Conservation (phyloP, 352 stramenopile genomes). For the Pythium guiyangense region DNA sequence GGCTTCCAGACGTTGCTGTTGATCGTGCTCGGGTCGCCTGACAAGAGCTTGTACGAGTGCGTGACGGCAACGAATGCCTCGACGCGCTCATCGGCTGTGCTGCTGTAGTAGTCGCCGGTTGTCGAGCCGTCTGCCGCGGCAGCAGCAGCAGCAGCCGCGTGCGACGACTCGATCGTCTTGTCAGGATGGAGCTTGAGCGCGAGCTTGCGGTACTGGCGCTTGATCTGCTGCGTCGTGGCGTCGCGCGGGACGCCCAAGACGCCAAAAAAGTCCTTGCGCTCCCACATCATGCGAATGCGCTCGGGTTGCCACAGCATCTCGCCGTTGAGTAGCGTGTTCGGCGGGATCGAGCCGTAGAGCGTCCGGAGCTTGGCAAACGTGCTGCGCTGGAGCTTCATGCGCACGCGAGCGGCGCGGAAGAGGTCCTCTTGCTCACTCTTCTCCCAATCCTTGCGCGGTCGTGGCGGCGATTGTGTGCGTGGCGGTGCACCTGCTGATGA, state of each 20-base stretch:
- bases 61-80: constrained; percentile 78
- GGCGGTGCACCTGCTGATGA: no score
- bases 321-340: constrained; percentile 41
- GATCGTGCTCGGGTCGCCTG: constrained; percentile 35
- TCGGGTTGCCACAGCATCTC: constrained; percentile 75
- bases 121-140: constrained; percentile 7
- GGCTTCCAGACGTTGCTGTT: constrained; percentile 32
- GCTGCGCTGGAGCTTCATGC: constrained; percentile 75
- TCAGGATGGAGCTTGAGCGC: constrained; percentile 81
- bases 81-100: constrained; percentile 43
- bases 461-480: no score
- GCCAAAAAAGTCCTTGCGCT: constrained; percentile 69
- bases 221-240: constrained; percentile 63
- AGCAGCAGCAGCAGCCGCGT: constrained; percentile 16
- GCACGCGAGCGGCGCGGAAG: constrained; percentile 64
- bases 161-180: constrained; percentile 41
- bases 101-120: constrained; percentile 11
- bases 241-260: constrained; percentile 67
- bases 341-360: constrained; percentile 21
- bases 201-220: constrained; percentile 82
- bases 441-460: constrained; percentile 6
- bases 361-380: constrained; percentile 35
- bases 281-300: constrained; percentile 77
- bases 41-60: constrained; percentile 73
- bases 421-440: constrained; percentile 77